A percentile compares a stretch with the other conserved stretches of the same genome.
Conservation (phyloP, 2,329 filamentous ascomycete species). For the Taxawa tesnikishii region DNA sequence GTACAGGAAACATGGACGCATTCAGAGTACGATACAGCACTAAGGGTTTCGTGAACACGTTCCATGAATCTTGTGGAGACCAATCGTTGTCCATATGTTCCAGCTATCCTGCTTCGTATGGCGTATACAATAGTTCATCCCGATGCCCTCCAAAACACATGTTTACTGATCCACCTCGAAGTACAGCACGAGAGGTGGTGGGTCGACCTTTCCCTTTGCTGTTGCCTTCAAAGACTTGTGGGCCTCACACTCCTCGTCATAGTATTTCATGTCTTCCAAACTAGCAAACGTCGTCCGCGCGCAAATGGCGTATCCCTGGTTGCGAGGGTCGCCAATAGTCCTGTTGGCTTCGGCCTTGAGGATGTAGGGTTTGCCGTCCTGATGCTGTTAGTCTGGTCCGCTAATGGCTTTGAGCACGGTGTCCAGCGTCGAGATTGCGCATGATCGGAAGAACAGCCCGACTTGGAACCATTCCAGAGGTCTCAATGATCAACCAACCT, state of each 20-base stretch:
- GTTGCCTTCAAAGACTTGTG: slow-evolving; percentile 37
- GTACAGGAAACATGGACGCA: too few relatives aligned
- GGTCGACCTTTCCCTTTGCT: slow-evolving; percentile 15
- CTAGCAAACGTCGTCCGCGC: slow-evolving; percentile 52
- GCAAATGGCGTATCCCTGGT: slow-evolving; percentile 53
- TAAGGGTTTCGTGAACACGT: too few relatives aligned
- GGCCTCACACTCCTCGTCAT: slow-evolving; percentile 48
- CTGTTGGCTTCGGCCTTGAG: slow-evolving; percentile 42
- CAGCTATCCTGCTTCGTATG: too few relatives aligned
- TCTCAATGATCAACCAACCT: slow-evolving; percentile 19
- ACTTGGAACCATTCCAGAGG: not conserved
- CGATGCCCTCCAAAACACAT: slow-evolving; percentile 2
- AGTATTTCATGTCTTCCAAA: slow-evolving; percentile 58
- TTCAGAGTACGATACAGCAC: too few relatives aligned
- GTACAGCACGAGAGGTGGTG: slow-evolving; percentile 7
- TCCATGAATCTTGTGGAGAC: too few relatives aligned
- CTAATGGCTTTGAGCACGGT: too few relatives aligned
- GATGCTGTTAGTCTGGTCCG: too few relatives aligned
- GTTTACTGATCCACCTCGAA: slow-evolving; percentile 6
- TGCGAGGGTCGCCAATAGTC: slow-evolving; percentile 45
- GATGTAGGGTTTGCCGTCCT: slow-evolving; percentile 65
- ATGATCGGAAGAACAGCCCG: not conserved
- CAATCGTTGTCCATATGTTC: too few relatives aligned
- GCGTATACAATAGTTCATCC: too few relatives aligned
- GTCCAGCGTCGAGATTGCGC: not conserved